Evolutionary conservation across 2,329 filamentous ascomycete genomes (phyloP).

Genomic region (Fusarium sp.): DNA sequence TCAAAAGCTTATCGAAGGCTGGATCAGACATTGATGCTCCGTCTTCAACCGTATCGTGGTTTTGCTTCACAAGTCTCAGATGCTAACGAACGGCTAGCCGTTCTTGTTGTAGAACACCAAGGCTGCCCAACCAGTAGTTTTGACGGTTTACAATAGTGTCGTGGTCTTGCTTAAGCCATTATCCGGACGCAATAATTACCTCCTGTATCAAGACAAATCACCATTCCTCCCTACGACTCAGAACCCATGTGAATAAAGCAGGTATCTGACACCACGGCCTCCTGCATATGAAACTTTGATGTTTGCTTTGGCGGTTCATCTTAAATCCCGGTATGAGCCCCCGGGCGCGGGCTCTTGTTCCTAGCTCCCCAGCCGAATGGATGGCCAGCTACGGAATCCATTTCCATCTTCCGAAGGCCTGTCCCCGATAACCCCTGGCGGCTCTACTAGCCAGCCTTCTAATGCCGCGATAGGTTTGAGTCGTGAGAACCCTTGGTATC

Average conservation of each 20-base stretch:
- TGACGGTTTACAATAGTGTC: conserved; percentile 1
- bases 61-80: conserved; percentile 1
- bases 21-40: conserved; percentile 8
- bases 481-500: conserved; percentile 7
- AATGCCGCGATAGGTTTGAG: conserved; percentile 28
- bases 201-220: conserved; percentile 8
- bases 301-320: conserved; percentile 37
- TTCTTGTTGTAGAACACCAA: conserved; percentile 12
- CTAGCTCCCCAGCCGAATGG: conserved; percentile 25
- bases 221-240: conserved; percentile 19
- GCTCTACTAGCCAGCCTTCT: conserved; percentile 7
- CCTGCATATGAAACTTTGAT: conserved; percentile 37
- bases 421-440: conserved; percentile 5
- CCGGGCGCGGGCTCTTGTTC: conserved; percentile 26
- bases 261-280: conserved; percentile 20
- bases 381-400: conserved; percentile 27
- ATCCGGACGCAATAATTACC: conserved; percentile 19
- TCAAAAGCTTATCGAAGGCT: conserved; percentile 28
- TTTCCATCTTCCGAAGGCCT: conserved; percentile 34
- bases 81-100: conserved; percentile 3
- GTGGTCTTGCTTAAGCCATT: conserved; percentile 18
- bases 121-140: conserved; percentile 5
- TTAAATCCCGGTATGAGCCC: conserved; percentile 5
- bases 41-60: conserved; percentile 11
- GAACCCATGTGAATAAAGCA: conserved; percentile 26